Percentiles rank a stretch among this genome's conserved stretches.
Evolutionary conservation across 306 rosid species (phyloP).

Genomic region (Glycine soja): DNA sequence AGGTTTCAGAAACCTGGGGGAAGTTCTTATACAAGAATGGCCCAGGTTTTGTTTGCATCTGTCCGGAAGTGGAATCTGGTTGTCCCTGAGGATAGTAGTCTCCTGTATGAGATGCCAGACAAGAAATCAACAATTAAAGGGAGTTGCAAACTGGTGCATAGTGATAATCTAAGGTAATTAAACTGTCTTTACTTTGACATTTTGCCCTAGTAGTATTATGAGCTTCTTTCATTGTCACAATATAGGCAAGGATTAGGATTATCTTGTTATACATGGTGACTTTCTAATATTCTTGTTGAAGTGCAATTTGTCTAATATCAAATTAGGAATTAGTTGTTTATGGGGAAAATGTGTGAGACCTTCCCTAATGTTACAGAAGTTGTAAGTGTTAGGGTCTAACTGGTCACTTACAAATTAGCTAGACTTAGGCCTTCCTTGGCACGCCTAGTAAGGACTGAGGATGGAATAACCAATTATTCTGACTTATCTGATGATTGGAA

Average conservation of each 20-base stretch:
- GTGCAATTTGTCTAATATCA: not conserved
- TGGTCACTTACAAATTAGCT: not conserved
- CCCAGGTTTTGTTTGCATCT: slow-evolving; percentile 90
- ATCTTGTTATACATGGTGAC: slow-evolving; percentile 4
- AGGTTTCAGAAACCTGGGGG: slow-evolving; percentile 88
- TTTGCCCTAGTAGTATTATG: not conserved
- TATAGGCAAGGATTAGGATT: slow-evolving; percentile 11
- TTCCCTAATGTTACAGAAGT: slow-evolving; percentile 19
- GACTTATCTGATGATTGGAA: slow-evolving; percentile 1
- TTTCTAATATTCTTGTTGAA: slow-evolving; percentile 20
- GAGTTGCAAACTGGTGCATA: slow-evolving; percentile 80
- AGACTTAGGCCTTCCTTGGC: not conserved
- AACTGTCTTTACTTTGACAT: slow-evolving; percentile 14
- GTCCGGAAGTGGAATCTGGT: slow-evolving; percentile 61
- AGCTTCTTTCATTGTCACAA: not conserved
- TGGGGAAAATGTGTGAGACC: not conserved
- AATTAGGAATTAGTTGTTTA: not conserved
- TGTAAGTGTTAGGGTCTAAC: slow-evolving; percentile 17
- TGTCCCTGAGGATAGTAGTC: slow-evolving; percentile 70
- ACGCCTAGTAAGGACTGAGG: not conserved
- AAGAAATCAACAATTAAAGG: slow-evolving; percentile 69
- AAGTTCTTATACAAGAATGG: slow-evolving; percentile 82
- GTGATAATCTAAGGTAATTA: slow-evolving; percentile 70
- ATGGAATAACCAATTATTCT: not conserved
- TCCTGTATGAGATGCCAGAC: slow-evolving; percentile 72